Base-by-base conservation (phyloP, 2,329 filamentous ascomycete species). In the Colletotrichum cuscutae region DNA sequence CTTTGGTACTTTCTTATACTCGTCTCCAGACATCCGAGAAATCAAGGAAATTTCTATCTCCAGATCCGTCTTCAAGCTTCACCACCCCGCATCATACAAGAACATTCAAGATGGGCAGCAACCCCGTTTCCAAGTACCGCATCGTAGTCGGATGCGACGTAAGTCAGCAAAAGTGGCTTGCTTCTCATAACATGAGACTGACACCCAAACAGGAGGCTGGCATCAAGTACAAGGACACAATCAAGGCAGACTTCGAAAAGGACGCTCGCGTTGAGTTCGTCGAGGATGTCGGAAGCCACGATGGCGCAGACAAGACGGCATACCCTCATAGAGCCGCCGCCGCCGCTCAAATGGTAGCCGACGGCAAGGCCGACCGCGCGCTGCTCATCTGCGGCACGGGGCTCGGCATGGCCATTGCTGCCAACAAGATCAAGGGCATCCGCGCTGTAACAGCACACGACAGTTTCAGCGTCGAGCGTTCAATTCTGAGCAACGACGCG, bases 371-470 rank as follows among this genome's bases (percentile, higher is more conserved):
- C 65, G 94, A 97, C 83, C 92, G 94, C 65, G 94, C 94, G 0
- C 86, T 97, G 49, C 85, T 95, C 54, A 94, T 97, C 84, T 97
- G 94, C 84, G 94, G 95, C 2, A 97, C 95, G 0, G 95, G 95
- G 0, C 88, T 97, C 8, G 95, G 95, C 24, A 95, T 97, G 8
- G 94, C 95, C 77, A 97, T 97, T 80, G 86, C 90, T n/a, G 95
- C 95, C 76, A 97, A 97, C 87, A 97, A 97, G 82, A 91, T 97
- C 75, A 92, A 91, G 69, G 94, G 94, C 6, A 90, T 97, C 74
- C 87, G 94, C 28, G 95, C 95, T n/a, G 95, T 97, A 22, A 97
- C 94, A 5, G 95, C 95, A 1, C 95, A 97, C 81, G 95, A 97
- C 80, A 92, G 91, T 76, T 97, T 95, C 86, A 92, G 89, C 68